Conservation (phyloP, 768 basidiomycete genomes). For the Boletus coccyginus region DNA sequence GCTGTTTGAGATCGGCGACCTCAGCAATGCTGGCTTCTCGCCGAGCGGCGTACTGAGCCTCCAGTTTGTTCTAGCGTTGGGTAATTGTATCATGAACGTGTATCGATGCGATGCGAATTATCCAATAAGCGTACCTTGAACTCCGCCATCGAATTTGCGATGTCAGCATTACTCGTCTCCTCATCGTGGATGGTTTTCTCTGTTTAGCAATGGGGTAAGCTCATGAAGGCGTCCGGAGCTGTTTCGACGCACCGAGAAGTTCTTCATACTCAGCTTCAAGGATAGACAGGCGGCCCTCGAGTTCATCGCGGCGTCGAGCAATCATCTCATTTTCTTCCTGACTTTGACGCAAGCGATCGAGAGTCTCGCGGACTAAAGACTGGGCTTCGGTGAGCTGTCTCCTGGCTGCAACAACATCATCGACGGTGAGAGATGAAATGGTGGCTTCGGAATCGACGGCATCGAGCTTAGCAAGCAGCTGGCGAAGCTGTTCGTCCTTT, state of each 20-base stretch:
- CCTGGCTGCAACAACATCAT: constrained; percentile 79
- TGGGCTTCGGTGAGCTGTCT: constrained; percentile 90
- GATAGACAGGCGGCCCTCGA: constrained; percentile 76
- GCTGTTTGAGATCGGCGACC: constrained; percentile 82
- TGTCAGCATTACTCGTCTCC: constrained; percentile 78
- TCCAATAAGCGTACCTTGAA: constrained; percentile 62
- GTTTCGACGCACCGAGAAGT: constrained; percentile 67
- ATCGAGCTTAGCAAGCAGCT: constrained; percentile 81
- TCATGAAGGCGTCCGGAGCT: background rate
- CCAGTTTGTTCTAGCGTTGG: constrained; percentile 74
- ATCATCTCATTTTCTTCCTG: constrained; percentile 93
- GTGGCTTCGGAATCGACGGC: constrained; percentile 63
- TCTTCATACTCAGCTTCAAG: constrained; percentile 97
- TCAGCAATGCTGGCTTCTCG: constrained; percentile 88
- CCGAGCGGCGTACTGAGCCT: constrained; percentile 89
- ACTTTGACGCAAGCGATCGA: constrained; percentile 83
- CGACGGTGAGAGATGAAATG: constrained; percentile 58
- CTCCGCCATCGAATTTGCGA: constrained; percentile 82
- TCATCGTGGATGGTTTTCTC: constrained; percentile 93
- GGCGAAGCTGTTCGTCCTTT: constrained; percentile 90
- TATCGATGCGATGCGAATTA: background rate
- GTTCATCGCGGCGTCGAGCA: constrained; percentile 76
- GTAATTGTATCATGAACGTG: background rate
- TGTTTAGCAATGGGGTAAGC: constrained; percentile 32
- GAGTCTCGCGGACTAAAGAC: constrained; percentile 78